Base-by-base conservation (phyloP, 139 green algal species). In the Monoraphidium neglectum region DNA sequence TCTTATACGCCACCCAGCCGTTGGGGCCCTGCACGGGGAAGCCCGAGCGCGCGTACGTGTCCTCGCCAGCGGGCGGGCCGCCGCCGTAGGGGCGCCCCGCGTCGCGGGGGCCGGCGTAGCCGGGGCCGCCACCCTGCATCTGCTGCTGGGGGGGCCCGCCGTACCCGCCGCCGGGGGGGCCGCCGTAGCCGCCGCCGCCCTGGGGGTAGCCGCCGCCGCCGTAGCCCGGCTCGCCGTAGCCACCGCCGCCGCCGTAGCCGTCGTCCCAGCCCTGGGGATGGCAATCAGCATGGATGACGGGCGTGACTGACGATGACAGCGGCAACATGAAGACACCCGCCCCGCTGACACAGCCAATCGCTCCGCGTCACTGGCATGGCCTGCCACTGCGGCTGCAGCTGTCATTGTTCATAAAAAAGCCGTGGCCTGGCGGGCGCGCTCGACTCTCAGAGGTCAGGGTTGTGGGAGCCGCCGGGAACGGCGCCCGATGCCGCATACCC, bases 1-100 rank as follows among this genome's bases (percentile, higher is more conserved):
- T 72, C 21, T 64, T 56, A 68, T 94, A 94, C 74, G 89, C 86
- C 4, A 86, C 84, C 92, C 92, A 96, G 32, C 87, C 90, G 68
- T 91, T 87, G 2, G 92, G 91, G 16, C 91, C 92, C 10, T 65
- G 36, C 37, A 94, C 77, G 15, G 88, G 90, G 53, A 79, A 90
- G 32, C 86, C 86, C 36, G 83, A 77, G 1, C 79, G 76, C 18
- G 81, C 72, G 82, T 89, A 94, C 36, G 87, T 80, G 24, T 93
- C 87, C 38, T 86, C 76, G 2, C 33, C 37, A 10, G 64, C 72
- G 74, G 8, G 62, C 23, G 24, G 15, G 51, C 33, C 61, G 37
- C 46, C 77, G 8, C 72, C 72, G 26, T 80, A 82, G 61, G 75
- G 75, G 38, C 72, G 63, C 28, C 60, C 60, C 15, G 59, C 75